Percentiles rank a stretch among this genome's conserved stretches.
Evolutionary conservation across 306 rosid species (phyloP).

Genomic region (Trifolium repens): DNA sequence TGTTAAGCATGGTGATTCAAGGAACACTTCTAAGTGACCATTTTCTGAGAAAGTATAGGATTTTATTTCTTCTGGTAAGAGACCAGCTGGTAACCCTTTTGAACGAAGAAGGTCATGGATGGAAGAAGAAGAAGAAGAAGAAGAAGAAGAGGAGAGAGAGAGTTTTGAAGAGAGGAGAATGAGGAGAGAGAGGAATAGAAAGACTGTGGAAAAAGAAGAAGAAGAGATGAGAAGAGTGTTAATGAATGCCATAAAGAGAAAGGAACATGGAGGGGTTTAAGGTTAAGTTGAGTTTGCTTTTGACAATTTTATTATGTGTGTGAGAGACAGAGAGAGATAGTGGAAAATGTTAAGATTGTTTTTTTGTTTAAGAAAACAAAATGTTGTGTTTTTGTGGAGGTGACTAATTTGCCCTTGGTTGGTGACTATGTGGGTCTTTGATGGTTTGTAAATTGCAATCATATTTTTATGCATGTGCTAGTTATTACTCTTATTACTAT

Average conservation of each 20-base stretch:
- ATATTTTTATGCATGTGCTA: slow-evolving; percentile 33
- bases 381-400: neutral
- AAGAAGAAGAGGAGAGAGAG: slow-evolving; percentile 46
- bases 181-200: slow-evolving; percentile 37
- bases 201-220: slow-evolving; percentile 14
- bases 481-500: neutral
- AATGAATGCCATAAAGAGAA: slow-evolving; percentile 59
- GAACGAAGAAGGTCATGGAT: slow-evolving; percentile 83
- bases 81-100: slow-evolving; percentile 82
- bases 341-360: slow-evolving; percentile 58
- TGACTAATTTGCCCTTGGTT: slow-evolving; percentile 57
- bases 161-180: neutral
- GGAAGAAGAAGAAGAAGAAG: slow-evolving; percentile 49
- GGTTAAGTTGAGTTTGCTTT: slow-evolving; percentile 32
- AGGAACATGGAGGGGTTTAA: slow-evolving; percentile 47
- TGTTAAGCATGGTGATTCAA: slow-evolving; percentile 79
- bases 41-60: slow-evolving; percentile 65
- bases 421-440: slow-evolving; percentile 44
- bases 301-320: slow-evolving; percentile 22
- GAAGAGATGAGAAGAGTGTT: slow-evolving; percentile 22
- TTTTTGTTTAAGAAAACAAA: slow-evolving; percentile 36
- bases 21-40: slow-evolving; percentile 73
- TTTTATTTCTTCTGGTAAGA: slow-evolving; percentile 73
- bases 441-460: slow-evolving; percentile 31
- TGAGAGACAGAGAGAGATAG: neutral